Conservation (phyloP, 2,329 filamentous ascomycete species). For the Calonectria pauciramosa region DNA sequence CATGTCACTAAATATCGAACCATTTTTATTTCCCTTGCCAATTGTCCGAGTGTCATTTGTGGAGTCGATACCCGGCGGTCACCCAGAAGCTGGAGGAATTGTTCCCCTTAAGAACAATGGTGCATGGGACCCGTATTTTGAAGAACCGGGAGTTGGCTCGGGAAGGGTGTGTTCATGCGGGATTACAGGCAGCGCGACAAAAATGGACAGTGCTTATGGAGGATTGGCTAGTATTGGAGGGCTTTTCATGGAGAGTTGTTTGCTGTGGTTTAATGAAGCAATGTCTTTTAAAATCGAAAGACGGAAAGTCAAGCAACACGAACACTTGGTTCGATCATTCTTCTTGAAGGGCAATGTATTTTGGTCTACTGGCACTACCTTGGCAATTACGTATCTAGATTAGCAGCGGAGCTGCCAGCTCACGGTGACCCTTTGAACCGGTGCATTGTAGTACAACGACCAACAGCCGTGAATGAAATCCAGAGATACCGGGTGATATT, state of each 20-base stretch:
- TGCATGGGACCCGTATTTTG: neutral
- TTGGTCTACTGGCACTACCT: neutral
- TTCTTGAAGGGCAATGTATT: neutral
- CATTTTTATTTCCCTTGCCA: conserved; percentile 43
- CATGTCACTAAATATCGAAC: neutral
- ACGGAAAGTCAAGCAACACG: neutral
- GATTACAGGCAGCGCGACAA: neutral
- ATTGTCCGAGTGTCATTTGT: conserved; percentile 23
- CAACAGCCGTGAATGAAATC: neutral
- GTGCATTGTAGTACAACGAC: neutral
- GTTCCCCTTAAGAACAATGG: neutral
- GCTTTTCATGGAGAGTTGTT: neutral
- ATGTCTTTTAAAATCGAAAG: neutral
- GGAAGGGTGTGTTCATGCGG: neutral
- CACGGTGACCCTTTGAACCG: neutral
- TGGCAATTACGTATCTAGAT: neutral
- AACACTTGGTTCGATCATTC: neutral
- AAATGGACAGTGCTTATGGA: neutral
- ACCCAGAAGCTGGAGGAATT: conserved; percentile 1
- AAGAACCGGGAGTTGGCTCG: conserved; percentile 17
- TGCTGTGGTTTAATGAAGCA: neutral
- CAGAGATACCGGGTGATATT: neutral
- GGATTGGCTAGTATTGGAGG: neutral
- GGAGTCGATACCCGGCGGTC: neutral
- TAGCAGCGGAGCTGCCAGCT: neutral